Evolutionary conservation across 2,329 filamentous ascomycete species (phyloP), one percentile per base, ranked within the genome.

Genomic region (Zymoseptoria tritici): DNA sequence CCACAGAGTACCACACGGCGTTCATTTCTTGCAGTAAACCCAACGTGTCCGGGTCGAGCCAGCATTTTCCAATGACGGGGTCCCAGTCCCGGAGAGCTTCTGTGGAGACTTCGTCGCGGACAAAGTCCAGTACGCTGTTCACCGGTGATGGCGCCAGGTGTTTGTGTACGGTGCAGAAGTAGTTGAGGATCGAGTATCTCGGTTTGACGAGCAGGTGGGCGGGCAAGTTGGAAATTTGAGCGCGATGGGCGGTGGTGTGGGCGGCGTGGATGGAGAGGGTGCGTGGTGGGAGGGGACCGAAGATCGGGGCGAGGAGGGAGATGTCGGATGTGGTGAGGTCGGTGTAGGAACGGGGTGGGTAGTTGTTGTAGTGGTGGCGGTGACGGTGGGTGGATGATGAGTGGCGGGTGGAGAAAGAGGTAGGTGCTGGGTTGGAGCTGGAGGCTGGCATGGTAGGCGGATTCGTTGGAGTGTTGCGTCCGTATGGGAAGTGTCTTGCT

Each of bases 301-400:
- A 63, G 20, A 67, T 51, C 9, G 60, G 59, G 4, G 65, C 66
- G 20, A 68, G 56, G 31, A 58, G 57, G 20, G 49, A 46, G 54
- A 66, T 60, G 49, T 66, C 67, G 42, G 54, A 60, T n/a, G 46
- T 53, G 29, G 57, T 59, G 16, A 69, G 60, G 57, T 70, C 64
- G 31, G 55, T 60, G 55, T 66, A 67, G 11, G 59, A 54, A 26
- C 36, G 29, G 1, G 62, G 62, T 52, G 65, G 64, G 52, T 60
- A 62, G 51, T 57, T 52, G 22, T 55, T 29, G 42, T 58, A 49
- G 53, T 60, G 57, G 52, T 62, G 62, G 49, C 51, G 58, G 56
- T 57, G 54, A 26, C 50, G 52, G 42, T 31, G 52, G 60, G 42
- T n/a, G 57, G 29, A 21, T 16, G 11, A 13, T 51, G 58, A 22